Conservation (phyloP, 2,329 filamentous ascomycete genomes). For the Colletotrichum shisoi region DNA sequence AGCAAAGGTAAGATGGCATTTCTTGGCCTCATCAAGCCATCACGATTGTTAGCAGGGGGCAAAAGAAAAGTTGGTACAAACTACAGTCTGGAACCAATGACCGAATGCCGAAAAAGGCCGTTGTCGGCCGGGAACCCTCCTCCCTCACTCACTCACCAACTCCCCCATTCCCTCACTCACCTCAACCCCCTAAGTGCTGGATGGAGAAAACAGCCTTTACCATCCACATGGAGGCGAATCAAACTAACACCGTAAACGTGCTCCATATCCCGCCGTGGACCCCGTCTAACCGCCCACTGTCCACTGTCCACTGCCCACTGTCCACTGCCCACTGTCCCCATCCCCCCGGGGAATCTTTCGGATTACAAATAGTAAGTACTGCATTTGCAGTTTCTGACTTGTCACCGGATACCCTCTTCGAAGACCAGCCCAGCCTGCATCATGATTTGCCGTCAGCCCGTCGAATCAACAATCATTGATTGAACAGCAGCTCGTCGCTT, state of each 20-base stretch:
- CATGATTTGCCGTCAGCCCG: neutral
- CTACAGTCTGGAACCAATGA: slow-evolving; percentile 1
- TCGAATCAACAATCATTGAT: neutral
- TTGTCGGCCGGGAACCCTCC: slow-evolving; percentile 20
- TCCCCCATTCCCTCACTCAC: neutral
- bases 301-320: neutral
- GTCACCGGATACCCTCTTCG: neutral
- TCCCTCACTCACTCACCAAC: no score
- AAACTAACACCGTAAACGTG: slow-evolving; percentile 25
- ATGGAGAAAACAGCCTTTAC: slow-evolving; percentile 1
- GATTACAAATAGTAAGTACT: slow-evolving; percentile 34
- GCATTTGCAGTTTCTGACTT: slow-evolving; percentile 24
- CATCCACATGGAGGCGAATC: slow-evolving; percentile 21
- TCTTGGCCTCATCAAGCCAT: neutral
- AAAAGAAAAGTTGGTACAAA: neutral
- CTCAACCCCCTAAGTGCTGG: neutral
- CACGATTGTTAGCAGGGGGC: neutral
- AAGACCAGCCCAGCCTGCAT: neutral
- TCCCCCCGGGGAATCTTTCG: slow-evolving; percentile 36
- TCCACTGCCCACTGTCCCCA: no score
- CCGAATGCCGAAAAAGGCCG: slow-evolving; percentile 38
- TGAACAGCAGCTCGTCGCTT: neutral
- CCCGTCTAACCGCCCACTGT: neutral
- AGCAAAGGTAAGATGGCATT: slow-evolving; percentile 2
- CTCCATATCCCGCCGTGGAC: slow-evolving; percentile 35